Conservation (phyloP, 305 asterid species). For the Petunia hybrid region DNA sequence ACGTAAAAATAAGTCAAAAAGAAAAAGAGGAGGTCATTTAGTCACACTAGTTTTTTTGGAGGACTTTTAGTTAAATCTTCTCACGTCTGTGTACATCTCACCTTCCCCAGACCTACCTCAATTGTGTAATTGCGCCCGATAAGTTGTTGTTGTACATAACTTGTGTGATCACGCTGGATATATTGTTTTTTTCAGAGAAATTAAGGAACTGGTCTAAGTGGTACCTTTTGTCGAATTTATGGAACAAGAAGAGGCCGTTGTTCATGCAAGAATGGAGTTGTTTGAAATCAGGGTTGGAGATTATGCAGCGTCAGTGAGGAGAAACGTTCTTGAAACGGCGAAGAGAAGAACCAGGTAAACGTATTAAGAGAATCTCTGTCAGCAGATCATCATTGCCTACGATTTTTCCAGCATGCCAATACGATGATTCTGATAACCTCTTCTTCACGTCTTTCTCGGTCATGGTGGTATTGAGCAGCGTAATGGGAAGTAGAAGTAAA, state of each 20-base stretch:
- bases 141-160: no score
- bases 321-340: constrained; percentile 24
- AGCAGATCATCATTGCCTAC: constrained; percentile 30
- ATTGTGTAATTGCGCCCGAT: no score
- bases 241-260: background rate
- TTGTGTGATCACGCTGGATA: no score
- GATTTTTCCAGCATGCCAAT: constrained; percentile 9
- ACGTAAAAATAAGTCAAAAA: no score
- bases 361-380: background rate
- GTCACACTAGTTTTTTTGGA: no score
- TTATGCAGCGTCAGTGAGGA: constrained; percentile 3
- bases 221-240: constrained; percentile 5
- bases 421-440: background rate
- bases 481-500: background rate
- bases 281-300: constrained; percentile 10
- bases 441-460: background rate
- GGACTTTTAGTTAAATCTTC: no score
- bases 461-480: background rate
- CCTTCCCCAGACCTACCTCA: no score
- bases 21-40: no score
- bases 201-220: background rate
- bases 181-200: background rate
- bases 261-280: background rate
- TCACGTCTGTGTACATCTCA: no score
- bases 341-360: constrained; percentile 3